Base-by-base conservation (phyloP, 2,329 filamentous ascomycete genomes). In the Mycosphaerelloides madeirae region DNA sequence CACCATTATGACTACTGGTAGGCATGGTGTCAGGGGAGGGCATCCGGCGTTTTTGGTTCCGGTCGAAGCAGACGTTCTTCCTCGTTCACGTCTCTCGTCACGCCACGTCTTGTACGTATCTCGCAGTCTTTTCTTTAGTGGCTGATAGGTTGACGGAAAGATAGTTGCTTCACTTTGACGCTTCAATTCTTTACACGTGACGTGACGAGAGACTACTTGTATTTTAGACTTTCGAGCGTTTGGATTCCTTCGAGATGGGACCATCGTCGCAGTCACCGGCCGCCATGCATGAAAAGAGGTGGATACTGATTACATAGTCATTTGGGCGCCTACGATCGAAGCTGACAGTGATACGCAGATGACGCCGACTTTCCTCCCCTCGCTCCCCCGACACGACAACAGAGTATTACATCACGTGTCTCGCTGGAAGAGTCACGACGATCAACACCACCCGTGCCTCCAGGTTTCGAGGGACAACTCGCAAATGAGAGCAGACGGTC, bases 401-500 rank as follows among this genome's bases (percentile, higher is more conserved):
- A 57, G 16, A 56, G 56, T 41, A 49, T 60, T 28, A 43, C 49
- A 15, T 50, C 53, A 6, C 42, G 52, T n/a, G 41, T 52, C 32
- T 54, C 57, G n/a, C 53, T 59, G 19, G 52, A 57, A 16, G 56
- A 60, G 31, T 60, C 56, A 19, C 55, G 63, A 7, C 52, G 54
- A 33, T 60, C 62, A 3, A 66, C 64, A 19, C 63, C 64, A 6
- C 58, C 63, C 12, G 55, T 66, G 8, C 63, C 63, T 11, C 64
- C 64, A 8, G 63, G 63, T n/a, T 59, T 66, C 42, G 62, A 65
- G 48, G 52, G 45, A 11, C 52, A 58, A 34, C 15, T 54, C n/a
- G 53, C 51, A 28, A 58, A 64, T 31, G 65, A 66, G 43, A 64
- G 65, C 38, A 64, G 68, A 29, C 65, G 67, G 18, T 60, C 68